Evolutionary conservation across 371 early-diverging fungal genomes (phyloP).

Genomic region (Funneliformis caledonium): DNA sequence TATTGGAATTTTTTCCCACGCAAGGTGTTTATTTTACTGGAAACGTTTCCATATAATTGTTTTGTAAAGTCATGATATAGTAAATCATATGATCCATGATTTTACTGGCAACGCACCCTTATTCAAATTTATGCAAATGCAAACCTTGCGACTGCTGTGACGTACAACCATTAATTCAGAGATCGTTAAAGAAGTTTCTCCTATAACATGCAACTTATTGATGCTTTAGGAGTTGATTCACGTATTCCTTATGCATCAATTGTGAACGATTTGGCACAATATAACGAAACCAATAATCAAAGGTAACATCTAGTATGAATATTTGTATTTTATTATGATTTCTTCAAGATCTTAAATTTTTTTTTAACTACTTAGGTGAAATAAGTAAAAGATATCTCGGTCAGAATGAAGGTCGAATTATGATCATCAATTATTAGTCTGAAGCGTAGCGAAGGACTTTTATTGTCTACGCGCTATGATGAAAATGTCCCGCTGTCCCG

Average conservation of each 20-base stretch:
- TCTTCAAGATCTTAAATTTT: not conserved
- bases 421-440: not conserved
- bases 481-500: no score
- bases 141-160: constrained; percentile 52
- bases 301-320: constrained; percentile 48
- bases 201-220: constrained; percentile 52
- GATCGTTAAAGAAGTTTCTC: constrained; percentile 54
- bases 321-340: not conserved
- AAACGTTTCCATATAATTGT: constrained; percentile 53
- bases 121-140: constrained; percentile 23
- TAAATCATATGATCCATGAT: no score
- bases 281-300: constrained; percentile 64
- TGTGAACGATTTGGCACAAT: constrained; percentile 67
- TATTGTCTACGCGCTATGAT: no score
- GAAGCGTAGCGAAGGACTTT: no score
- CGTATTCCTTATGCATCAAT: constrained; percentile 69
- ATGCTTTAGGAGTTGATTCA: constrained; percentile 61
- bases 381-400: not conserved
- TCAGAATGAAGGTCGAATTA: not conserved
- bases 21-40: constrained; percentile 43
- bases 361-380: not conserved
- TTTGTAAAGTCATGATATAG: no score
- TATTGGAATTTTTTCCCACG: constrained; percentile 54
- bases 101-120: constrained; percentile 31
- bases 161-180: constrained; percentile 50